Conservation (phyloP, 2,329 filamentous ascomycete species). For the Xenosphaeropsis pyriputrescens region DNA sequence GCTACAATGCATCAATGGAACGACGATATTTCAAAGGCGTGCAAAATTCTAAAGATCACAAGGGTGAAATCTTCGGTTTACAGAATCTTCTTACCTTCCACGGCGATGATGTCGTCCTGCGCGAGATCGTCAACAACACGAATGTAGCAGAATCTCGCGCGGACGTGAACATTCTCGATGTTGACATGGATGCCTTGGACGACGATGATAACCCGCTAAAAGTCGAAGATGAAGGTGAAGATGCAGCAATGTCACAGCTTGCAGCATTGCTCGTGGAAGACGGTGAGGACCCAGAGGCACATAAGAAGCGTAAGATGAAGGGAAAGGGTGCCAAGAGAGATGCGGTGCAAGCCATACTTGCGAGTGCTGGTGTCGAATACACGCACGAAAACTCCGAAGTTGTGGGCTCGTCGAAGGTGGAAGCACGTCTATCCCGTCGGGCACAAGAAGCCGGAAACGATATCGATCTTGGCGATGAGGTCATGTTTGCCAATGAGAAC, state of each 20-base stretch:
- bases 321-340: constrained; percentile 37
- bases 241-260: constrained; percentile 59
- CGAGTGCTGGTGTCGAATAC: constrained; percentile 80
- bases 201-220: constrained; percentile 30
- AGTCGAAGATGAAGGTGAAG: constrained; percentile 31
- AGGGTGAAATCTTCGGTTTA: constrained; percentile 89
- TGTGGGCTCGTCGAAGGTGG: constrained; percentile 81
- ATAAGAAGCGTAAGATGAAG: constrained; percentile 22
- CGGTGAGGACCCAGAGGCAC: constrained; percentile 27
- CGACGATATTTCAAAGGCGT: constrained; percentile 92
- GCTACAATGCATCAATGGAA: constrained; percentile 84
- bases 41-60: constrained; percentile 66
- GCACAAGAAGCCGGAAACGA: constrained; percentile 32
- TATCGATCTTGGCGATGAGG: constrained; percentile 31
- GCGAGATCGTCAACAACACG: constrained; percentile 97
- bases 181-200: constrained; percentile 51
- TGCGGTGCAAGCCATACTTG: constrained; percentile 76
- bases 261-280: constrained; percentile 40
- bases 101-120: constrained; percentile 62
- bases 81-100: constrained; percentile 76
- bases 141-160: constrained; percentile 89
- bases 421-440: constrained; percentile 65
- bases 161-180: constrained; percentile 64
- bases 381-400: constrained; percentile 96
- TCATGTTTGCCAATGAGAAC: constrained; percentile 37